Conservation (phyloP, 2,329 filamentous ascomycete species). For the Penicillium sp. region DNA sequence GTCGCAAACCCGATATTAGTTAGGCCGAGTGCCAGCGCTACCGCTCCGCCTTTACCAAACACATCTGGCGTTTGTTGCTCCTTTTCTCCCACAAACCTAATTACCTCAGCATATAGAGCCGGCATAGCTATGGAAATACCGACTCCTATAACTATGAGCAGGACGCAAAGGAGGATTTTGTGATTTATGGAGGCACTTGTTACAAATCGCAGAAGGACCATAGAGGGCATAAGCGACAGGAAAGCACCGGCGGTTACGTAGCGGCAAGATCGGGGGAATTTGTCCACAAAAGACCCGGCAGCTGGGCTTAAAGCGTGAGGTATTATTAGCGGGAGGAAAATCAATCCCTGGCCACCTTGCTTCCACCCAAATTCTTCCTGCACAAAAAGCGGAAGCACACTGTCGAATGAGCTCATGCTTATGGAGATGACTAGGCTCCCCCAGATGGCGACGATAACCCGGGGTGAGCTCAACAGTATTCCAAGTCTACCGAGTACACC, state of each 20-base stretch:
- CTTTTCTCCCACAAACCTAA: slow-evolving; percentile 49
- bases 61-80: slow-evolving; percentile 51
- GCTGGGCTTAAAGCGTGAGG: slow-evolving; percentile 10
- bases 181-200: not conserved
- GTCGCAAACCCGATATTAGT: slow-evolving; percentile 57
- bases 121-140: slow-evolving; percentile 62
- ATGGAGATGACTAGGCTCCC: slow-evolving; percentile 14
- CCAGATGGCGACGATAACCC: slow-evolving; percentile 50
- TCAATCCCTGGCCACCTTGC: slow-evolving; percentile 7
- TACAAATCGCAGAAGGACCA: slow-evolving; percentile 13
- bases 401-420: slow-evolving; percentile 14
- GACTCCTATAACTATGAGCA: slow-evolving; percentile 13
- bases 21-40: slow-evolving; percentile 61
- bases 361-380: slow-evolving; percentile 6
- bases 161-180: slow-evolving; percentile 6
- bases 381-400: slow-evolving; percentile 14
- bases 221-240: slow-evolving; percentile 9
- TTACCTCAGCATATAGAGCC: slow-evolving; percentile 53
- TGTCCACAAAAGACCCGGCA: slow-evolving; percentile 10
- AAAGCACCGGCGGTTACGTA: slow-evolving; percentile 10
- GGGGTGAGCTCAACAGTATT: slow-evolving; percentile 44
- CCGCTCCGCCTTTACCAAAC: slow-evolving; percentile 50
- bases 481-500: not conserved
- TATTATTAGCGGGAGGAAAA: slow-evolving; percentile 10
- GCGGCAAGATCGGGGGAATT: not conserved